Evolutionary conservation across 495 filamentous ascomycete genomes (phyloP).

Genomic region (Tuber calosporum): DNA sequence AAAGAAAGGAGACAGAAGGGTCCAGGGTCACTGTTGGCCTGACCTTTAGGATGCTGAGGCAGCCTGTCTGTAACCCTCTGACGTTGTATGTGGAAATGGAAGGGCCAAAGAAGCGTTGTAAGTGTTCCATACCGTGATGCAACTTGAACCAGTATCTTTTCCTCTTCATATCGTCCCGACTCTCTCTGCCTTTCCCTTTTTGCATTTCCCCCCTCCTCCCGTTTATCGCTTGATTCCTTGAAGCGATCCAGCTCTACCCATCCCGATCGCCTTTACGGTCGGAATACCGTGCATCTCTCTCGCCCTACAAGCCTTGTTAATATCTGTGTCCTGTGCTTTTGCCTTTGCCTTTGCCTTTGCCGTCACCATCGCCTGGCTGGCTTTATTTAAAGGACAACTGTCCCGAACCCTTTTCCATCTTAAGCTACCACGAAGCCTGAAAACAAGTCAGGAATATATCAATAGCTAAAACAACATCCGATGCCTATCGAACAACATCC

Average conservation of each 20-base stretch:
- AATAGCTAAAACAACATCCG: background rate
- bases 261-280: background rate
- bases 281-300: background rate
- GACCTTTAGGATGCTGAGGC: background rate
- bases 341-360: background rate
- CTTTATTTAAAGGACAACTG: constrained; percentile 1
- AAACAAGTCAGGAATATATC: constrained; percentile 4
- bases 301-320: background rate
- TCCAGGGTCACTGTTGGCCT: background rate
- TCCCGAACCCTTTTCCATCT: background rate
- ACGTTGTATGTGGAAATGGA: constrained; percentile 11
- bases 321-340: background rate
- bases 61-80: background rate
- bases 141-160: background rate
- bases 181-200: background rate
- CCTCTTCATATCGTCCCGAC: background rate
- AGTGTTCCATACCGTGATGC: background rate
- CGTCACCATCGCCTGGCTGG: background rate
- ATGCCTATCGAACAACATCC: constrained; percentile 25
- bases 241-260: background rate
- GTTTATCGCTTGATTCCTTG: background rate
- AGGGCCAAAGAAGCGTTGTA: background rate
- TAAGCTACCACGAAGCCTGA: constrained; percentile 10
- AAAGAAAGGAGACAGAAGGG: no score
- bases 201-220: background rate